Percentiles rank a stretch among this genome's conserved stretches.
Evolutionary conservation across 2,329 filamentous ascomycete genomes (phyloP).

Genomic region (Torrubiella hemipterigena): DNA sequence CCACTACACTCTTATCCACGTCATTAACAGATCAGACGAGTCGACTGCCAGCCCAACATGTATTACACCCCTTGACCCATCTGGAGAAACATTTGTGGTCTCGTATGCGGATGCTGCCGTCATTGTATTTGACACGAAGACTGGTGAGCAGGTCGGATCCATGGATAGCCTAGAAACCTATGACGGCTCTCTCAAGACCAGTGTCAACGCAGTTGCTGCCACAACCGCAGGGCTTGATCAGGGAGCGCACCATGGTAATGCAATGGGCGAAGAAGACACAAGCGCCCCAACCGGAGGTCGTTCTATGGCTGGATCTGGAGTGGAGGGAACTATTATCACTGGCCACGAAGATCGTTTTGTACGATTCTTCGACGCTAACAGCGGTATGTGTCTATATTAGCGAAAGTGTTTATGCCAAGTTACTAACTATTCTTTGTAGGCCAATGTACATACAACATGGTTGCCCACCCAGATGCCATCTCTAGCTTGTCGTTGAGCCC

Average conservation of each 20-base stretch:
- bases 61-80: conserved; percentile 76
- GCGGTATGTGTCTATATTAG: conserved; percentile 53
- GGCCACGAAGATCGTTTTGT: conserved; percentile 96
- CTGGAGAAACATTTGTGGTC: conserved; percentile 83
- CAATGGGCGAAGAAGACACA: conserved; percentile 64
- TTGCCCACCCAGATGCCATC: conserved; percentile 88
- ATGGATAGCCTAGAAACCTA: conserved; percentile 96
- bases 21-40: conserved; percentile 59
- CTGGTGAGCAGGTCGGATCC: conserved; percentile 78
- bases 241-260: conserved; percentile 34
- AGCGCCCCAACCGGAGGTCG: conserved; percentile 68
- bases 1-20: conserved; percentile 77
- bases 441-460: conserved; percentile 98
- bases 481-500: conserved; percentile 85
- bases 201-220: conserved; percentile 84
- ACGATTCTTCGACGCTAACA: conserved; percentile 96
- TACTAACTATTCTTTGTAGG: conserved; percentile 43
- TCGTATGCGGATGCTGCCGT: conserved; percentile 85
- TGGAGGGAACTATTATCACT: conserved; percentile 89
- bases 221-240: conserved; percentile 77
- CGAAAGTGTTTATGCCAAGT: not conserved
- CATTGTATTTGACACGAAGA: conserved; percentile 82
- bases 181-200: conserved; percentile 65
- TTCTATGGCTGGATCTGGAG: conserved; percentile 57
- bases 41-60: conserved; percentile 69